phyloP scores from a whole-genome alignment of 2,329 filamentous ascomycete genomes.

The Albophoma yamanashiensis region DNA sequence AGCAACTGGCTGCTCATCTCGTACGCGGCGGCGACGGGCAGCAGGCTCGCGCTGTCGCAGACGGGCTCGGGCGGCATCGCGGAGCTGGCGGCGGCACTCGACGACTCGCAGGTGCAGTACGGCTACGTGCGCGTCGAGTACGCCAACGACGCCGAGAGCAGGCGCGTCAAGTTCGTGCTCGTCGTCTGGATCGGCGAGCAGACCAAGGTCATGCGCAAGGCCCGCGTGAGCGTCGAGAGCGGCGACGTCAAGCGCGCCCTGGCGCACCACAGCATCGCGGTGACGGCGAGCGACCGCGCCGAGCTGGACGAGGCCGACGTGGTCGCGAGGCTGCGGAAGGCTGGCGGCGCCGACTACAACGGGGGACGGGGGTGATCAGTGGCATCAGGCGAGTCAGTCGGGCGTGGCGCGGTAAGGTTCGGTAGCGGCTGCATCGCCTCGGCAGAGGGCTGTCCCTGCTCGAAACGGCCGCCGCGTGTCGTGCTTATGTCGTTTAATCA shows the following conservation, averaged over 20 bases:
- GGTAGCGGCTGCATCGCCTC: not conserved
- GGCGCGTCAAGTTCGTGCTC: conserved; percentile 56
- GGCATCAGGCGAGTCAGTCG: not conserved
- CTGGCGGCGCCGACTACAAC: conserved; percentile 62
- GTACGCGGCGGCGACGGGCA: conserved; percentile 43
- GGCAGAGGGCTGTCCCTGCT: not conserved
- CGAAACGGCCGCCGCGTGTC: not conserved
- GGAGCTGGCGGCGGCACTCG: conserved; percentile 46
- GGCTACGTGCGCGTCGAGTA: conserved; percentile 57
- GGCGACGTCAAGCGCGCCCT: conserved; percentile 54
- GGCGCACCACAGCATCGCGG: conserved; percentile 53
- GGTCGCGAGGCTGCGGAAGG: conserved; percentile 50
- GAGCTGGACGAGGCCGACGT: conserved; percentile 54
- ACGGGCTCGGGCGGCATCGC: conserved; percentile 51
- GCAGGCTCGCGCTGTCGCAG: conserved; percentile 42
- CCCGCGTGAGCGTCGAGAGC: conserved; percentile 56
- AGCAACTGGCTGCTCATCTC: conserved; percentile 60
- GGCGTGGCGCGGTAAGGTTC: not conserved
- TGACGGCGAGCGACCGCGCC: conserved; percentile 48
- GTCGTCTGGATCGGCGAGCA: conserved; percentile 57
- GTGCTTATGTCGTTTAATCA: not conserved
- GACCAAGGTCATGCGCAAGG: conserved; percentile 60
- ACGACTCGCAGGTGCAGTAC: conserved; percentile 52
- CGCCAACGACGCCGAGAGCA: conserved; percentile 61
- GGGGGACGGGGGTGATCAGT: conserved; percentile 42